Evolutionary conservation across 805 yeast genomes (phyloP).

Genomic region (Candida maltosa): DNA sequence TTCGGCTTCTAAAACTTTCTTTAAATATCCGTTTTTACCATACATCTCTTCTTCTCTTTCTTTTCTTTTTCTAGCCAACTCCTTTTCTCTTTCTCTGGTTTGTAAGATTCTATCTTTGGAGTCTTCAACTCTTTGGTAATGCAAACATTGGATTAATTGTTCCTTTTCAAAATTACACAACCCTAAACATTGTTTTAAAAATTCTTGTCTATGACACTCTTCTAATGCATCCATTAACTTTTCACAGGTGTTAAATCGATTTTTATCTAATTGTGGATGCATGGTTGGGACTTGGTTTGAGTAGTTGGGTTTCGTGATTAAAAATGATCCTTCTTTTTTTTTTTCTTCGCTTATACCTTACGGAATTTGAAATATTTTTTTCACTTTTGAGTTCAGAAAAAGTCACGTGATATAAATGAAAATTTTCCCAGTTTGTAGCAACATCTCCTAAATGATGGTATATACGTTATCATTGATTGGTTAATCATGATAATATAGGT

Average conservation of each 20-base stretch:
- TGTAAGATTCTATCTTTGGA: conserved; percentile 53
- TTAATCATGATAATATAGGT: too few relatives aligned
- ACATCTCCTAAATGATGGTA: too few relatives aligned
- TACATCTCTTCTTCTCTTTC: conserved; percentile 70
- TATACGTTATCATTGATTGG: too few relatives aligned
- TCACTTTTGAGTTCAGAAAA: too few relatives aligned
- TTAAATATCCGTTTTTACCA: conserved; percentile 71
- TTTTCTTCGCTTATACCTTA: background rate
- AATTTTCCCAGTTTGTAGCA: too few relatives aligned
- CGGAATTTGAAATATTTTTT: background rate
- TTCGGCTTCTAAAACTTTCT: conserved; percentile 53
- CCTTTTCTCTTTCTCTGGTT: conserved; percentile 55
- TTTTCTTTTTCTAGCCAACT: conserved; percentile 55
- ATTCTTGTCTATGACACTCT: conserved; percentile 76
- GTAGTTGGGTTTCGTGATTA: background rate
- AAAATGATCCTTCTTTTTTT: background rate
- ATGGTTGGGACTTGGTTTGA: conserved; percentile 14
- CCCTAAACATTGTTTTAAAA: conserved; percentile 70
- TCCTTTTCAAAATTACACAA: conserved; percentile 81
- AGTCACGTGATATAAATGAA: too few relatives aligned
- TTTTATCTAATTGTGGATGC: conserved; percentile 46
- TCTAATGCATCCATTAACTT: conserved; percentile 84
- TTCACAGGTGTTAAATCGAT: conserved; percentile 56
- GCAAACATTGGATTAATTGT: conserved; percentile 75
- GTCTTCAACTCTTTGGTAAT: conserved; percentile 64